A percentile compares a stretch with the other conserved stretches of the same genome.
Evolutionary conservation across 352 stramenopile species (phyloP).

Genomic region (Pythium vanterpoolii): DNA sequence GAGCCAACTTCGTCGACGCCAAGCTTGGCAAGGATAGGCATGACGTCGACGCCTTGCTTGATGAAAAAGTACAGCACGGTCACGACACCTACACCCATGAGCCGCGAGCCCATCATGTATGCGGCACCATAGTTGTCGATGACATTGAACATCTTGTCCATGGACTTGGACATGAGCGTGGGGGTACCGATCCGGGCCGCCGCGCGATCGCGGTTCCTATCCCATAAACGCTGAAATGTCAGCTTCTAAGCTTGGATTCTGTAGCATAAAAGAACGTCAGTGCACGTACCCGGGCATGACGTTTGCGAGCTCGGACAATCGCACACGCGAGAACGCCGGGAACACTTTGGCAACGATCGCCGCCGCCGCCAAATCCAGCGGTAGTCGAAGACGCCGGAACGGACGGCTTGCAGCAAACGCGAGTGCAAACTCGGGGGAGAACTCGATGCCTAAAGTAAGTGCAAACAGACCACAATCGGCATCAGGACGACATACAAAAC

Average conservation of each 20-base stretch:
- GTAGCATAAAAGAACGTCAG: neutral
- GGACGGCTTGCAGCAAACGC: conserved; percentile 81
- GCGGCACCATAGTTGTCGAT: conserved; percentile 85
- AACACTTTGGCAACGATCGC: conserved; percentile 68
- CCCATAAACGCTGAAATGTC: neutral
- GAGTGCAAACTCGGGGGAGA: conserved; percentile 84
- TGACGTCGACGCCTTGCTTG: conserved; percentile 81
- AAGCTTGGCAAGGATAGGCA: conserved; percentile 66
- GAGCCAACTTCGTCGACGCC: conserved; percentile 68
- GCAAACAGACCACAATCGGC: neutral
- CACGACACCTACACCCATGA: conserved; percentile 75
- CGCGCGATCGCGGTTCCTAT: conserved; percentile 8
- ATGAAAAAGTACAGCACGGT: conserved; percentile 71
- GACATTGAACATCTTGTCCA: conserved; percentile 67
- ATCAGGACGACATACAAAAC: neutral
- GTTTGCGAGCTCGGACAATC: conserved; percentile 59
- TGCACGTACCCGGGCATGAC: conserved; percentile 48
- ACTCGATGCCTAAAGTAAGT: conserved; percentile 18
- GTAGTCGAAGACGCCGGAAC: conserved; percentile 76
- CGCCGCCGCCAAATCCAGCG: conserved; percentile 66
- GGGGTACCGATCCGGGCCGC: conserved; percentile 3
- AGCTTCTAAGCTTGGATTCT: neutral
- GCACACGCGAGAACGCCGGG: conserved; percentile 66
- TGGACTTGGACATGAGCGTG: conserved; percentile 52
- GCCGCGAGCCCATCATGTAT: conserved; percentile 87